phyloP scores from a whole-genome alignment of 371 early-diverging fungal species.

The Zychaea mexicana region DNA sequence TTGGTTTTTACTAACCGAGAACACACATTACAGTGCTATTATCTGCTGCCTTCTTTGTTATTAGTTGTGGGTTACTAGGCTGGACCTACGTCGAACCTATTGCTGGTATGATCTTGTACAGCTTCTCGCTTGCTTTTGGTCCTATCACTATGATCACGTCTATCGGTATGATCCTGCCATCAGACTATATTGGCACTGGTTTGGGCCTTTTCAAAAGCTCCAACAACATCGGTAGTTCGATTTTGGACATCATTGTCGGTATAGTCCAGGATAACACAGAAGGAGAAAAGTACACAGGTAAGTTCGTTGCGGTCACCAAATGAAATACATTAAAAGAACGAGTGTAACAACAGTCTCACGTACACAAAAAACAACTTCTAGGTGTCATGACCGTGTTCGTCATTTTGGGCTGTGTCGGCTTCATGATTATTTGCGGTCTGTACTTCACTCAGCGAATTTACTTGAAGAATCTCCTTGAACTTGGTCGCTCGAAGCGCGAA shows the following conservation, averaged over 20 bases:
- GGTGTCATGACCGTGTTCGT: slow-evolving; percentile 46
- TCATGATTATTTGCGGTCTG: slow-evolving; percentile 29
- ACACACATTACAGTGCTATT: slow-evolving; percentile 22
- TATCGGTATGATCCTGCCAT: slow-evolving; percentile 51
- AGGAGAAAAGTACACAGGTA: slow-evolving; percentile 32
- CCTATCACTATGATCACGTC: slow-evolving; percentile 57
- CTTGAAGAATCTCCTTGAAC: slow-evolving; percentile 35
- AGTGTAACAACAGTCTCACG: not conserved
- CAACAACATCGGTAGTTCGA: slow-evolving; percentile 51
- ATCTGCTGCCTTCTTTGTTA: slow-evolving; percentile 46
- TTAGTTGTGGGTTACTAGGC: slow-evolving; percentile 46
- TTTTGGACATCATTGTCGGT: slow-evolving; percentile 53
- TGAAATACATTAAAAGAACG: not conserved
- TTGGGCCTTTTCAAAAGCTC: slow-evolving; percentile 54
- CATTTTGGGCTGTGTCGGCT: slow-evolving; percentile 34
- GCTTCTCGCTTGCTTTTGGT: slow-evolving; percentile 50
- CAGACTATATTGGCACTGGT: slow-evolving; percentile 57
- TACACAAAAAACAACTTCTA: no score
- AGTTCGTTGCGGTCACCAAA: not conserved
- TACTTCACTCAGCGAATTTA: slow-evolving; percentile 33
- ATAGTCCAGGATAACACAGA: slow-evolving; percentile 52
- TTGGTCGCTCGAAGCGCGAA: slow-evolving; percentile 29
- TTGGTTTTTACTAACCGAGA: no score
- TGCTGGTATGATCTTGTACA: slow-evolving; percentile 55
- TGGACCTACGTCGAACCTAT: slow-evolving; percentile 42